Conservation (phyloP, 768 basidiomycete species). For the Galerina marginata region DNA sequence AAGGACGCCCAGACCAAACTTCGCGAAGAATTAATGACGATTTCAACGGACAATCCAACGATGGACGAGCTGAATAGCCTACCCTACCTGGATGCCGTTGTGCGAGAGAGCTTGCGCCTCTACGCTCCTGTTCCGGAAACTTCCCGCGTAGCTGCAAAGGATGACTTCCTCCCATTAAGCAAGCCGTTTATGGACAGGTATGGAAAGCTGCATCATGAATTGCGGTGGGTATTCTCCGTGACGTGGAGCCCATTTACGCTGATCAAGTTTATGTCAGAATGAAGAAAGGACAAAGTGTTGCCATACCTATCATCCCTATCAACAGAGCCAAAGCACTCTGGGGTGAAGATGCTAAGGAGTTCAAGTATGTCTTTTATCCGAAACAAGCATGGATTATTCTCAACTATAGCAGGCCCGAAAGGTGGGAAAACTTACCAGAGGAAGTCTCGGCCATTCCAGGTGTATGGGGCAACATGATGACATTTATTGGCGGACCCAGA, state of each 20-base stretch:
- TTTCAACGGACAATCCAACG: slow-evolving; percentile 59
- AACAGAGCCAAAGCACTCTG: slow-evolving; percentile 59
- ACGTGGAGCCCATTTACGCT: too few species aligned
- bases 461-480: slow-evolving; percentile 55
- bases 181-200: slow-evolving; percentile 50
- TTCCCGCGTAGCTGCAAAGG: slow-evolving; percentile 47
- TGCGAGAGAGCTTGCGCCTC: slow-evolving; percentile 63
- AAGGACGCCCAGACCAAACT: slow-evolving; percentile 57
- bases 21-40: slow-evolving; percentile 56
- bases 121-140: slow-evolving; percentile 56
- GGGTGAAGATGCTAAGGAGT: slow-evolving; percentile 66
- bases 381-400: background rate
- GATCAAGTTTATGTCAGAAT: slow-evolving; percentile 27
- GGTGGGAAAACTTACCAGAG: slow-evolving; percentile 58
- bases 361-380: slow-evolving; percentile 45
- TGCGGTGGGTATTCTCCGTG: slow-evolving; percentile 36
- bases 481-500: slow-evolving; percentile 66
- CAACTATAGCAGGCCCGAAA: slow-evolving; percentile 56
- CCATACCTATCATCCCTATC: slow-evolving; percentile 55
- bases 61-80: slow-evolving; percentile 73
- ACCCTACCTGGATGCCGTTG: slow-evolving; percentile 68
- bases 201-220: slow-evolving; percentile 42
- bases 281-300: slow-evolving; percentile 46
- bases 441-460: slow-evolving; percentile 50
- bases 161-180: slow-evolving; percentile 57